Conservation (phyloP, 225 moss, liverwort and hornwort species). For the Lunularia cruciata region DNA sequence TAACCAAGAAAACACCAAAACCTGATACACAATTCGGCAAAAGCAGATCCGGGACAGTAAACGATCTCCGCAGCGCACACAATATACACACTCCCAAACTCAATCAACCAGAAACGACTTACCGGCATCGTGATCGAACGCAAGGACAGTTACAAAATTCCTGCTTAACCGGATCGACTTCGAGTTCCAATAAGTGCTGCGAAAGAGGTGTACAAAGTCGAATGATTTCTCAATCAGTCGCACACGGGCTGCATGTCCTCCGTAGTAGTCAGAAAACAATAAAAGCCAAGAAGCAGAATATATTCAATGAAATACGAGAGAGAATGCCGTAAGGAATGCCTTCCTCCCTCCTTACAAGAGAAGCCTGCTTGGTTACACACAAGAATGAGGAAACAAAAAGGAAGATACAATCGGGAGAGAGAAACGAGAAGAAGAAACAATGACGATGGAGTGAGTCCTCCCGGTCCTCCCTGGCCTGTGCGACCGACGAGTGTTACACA, state of each 20-base stretch:
- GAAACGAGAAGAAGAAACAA: not conserved
- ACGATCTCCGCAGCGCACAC: too few relatives aligned
- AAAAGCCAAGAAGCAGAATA: not conserved
- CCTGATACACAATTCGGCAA: not conserved
- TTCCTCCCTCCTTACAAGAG: too few relatives aligned
- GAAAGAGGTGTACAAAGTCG: not conserved
- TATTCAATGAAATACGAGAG: too few relatives aligned
- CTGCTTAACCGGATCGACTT: slow-evolving; percentile 8
- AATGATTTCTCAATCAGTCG: not conserved
- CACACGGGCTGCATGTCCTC: not conserved
- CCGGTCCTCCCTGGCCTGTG: not conserved
- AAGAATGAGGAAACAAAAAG: too few relatives aligned
- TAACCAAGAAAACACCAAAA: not conserved
- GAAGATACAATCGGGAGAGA: too few relatives aligned
- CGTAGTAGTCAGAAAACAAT: not conserved
- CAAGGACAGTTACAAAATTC: not conserved
- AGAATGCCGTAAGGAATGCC: too few relatives aligned
- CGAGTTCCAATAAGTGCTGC: not conserved
- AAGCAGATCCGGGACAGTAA: not conserved
- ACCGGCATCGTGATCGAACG: slow-evolving; percentile 14
- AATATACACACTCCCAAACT: not conserved
- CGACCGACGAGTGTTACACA: not conserved
- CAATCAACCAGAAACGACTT: not conserved
- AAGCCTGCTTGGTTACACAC: too few relatives aligned
- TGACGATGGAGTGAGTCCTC: not conserved